Base-by-base conservation (phyloP, 2,329 filamentous ascomycete genomes). In the Penicillium sp. region DNA sequence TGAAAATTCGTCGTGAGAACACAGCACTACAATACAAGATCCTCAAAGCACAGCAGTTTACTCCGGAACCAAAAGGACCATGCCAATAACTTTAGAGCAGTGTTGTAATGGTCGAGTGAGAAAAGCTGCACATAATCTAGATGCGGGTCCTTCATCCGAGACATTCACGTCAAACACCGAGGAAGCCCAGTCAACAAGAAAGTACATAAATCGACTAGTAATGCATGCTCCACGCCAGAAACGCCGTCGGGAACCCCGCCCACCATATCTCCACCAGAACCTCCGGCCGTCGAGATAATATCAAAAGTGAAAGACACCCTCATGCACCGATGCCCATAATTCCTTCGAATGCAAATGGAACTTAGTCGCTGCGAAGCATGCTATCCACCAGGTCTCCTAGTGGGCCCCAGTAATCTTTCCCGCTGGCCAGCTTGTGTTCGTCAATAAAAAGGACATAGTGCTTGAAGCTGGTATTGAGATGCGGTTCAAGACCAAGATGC, bases 401-500 rank as follows among this genome's bases (percentile, higher is more conserved):
- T 13, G 95, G 95, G 1, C 95, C 95, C 89, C 93, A 99, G 80
- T 93, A 99, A 76, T 99, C 95, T 77, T 96, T 93, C 50, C 93
- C 95, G 70, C 88, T 96, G 27, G 92, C 92, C 66, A 99, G 79
- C 66, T 86, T 88, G 78, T 98, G 95, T 83, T 99, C 96, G 75
- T 99, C 93, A 67, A 99, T 92, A 77, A 99, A 99, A 58, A 99
- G 85, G 61, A 99, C 95, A 72, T 98, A 99, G 78, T 99, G 95
- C 84, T 99, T 99, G 86, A 99, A 99, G 78, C 92, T 96, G 14
- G 95, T 99, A 79, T 99, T 99, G 64, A 99, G 85, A 77, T 99
- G 95, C 45, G 96, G 93, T 78, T 99, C 95, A 57, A 99, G 85
- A 23, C 95, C 95, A 39, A 99, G 85, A 74, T 97, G 92, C 58